A percentile compares a stretch with the other conserved stretches of the same genome.
phyloP scores from a whole-genome alignment of 768 basidiomycete species.

The Kondoa malvinella region DNA sequence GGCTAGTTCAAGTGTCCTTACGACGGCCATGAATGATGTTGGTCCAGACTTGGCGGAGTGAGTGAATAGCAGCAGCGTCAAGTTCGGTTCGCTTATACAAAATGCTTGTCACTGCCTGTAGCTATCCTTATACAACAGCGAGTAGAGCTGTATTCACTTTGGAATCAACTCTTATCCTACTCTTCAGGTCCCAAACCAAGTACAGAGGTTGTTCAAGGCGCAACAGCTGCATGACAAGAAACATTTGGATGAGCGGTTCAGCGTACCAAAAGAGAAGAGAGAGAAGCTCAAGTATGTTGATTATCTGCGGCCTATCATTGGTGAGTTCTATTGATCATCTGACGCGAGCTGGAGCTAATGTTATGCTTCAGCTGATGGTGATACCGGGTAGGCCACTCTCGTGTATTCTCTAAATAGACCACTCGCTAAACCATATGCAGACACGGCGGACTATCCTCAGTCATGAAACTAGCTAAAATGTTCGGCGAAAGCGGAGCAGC shows the following conservation, averaged over 20 bases:
- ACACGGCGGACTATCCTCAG: slow-evolving; percentile 78
- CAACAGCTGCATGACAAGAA: slow-evolving; percentile 87
- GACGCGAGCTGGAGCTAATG: background rate
- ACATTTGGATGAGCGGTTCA: slow-evolving; percentile 70
- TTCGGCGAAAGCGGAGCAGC: slow-evolving; percentile 93
- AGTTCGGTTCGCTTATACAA: background rate
- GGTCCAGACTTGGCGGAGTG: slow-evolving; percentile 56
- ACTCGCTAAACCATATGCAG: slow-evolving; percentile 33
- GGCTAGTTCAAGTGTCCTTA: slow-evolving; percentile 65
- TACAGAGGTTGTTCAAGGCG: slow-evolving; percentile 74
- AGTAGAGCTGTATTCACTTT: too few species aligned
- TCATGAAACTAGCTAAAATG: slow-evolving; percentile 84
- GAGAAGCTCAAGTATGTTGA: slow-evolving; percentile 61
- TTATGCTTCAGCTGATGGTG: background rate
- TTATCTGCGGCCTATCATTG: slow-evolving; percentile 80
- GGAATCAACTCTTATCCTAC: too few species aligned
- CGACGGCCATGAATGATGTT: slow-evolving; percentile 78
- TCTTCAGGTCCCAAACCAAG: slow-evolving; percentile 94
- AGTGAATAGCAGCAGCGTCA: background rate
- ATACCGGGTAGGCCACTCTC: slow-evolving; percentile 1
- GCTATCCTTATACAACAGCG: too few species aligned
- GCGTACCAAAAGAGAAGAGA: slow-evolving; percentile 46
- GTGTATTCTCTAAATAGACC: background rate
- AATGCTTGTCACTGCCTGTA: background rate
- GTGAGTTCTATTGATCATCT: slow-evolving; percentile 36